Percentiles rank a stretch among this genome's conserved stretches.
These are phyloP conservation scores for Penicillium chermesinum DNA, from an alignment of 495 filamentous ascomycete genomes.

Conservation along the genomic window DNA sequence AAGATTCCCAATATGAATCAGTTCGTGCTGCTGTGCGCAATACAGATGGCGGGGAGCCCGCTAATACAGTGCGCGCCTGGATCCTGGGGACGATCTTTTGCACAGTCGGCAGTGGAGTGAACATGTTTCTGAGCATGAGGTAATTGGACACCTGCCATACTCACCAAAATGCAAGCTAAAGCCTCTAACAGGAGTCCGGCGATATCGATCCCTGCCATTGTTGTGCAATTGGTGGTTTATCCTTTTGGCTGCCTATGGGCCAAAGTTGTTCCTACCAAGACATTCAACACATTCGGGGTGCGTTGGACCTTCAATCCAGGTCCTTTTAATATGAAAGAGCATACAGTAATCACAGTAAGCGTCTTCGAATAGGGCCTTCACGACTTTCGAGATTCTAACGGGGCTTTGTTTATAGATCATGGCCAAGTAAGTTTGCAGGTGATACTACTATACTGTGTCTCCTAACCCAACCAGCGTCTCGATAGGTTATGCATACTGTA, in stretches of 20 bases:
- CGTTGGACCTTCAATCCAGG: conserved; percentile 56
- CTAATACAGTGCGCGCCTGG: conserved; percentile 18
- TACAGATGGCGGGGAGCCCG: conserved; percentile 15
- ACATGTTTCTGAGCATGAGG: conserved; percentile 25
- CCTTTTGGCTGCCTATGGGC: conserved; percentile 52
- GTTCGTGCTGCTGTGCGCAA: conserved; percentile 20
- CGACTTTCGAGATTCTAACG: conserved; percentile 1
- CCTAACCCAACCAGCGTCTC: conserved; percentile 10
- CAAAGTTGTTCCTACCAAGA: conserved; percentile 38
- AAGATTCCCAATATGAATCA: conserved; percentile 20
- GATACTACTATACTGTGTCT: not conserved
- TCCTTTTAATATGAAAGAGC: conserved; percentile 65
- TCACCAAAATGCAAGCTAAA: not conserved
- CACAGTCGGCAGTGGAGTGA: conserved; percentile 16
- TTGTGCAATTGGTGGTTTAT: conserved; percentile 61
- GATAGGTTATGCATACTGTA: conserved; percentile 21
- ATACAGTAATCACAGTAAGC: conserved; percentile 62
- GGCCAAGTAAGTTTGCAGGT: conserved; percentile 15
- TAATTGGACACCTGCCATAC: too few relatives aligned
- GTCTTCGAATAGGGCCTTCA: conserved; percentile 6
- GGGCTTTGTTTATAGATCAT: conserved; percentile 14
- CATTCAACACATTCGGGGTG: conserved; percentile 48
- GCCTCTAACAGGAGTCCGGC: conserved; percentile 19
- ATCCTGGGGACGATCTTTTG: conserved; percentile 17
- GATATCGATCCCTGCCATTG: conserved; percentile 54